Base-by-base conservation (phyloP, 78 protist genomes). In the Dictyostelium brefeldianum region DNA sequence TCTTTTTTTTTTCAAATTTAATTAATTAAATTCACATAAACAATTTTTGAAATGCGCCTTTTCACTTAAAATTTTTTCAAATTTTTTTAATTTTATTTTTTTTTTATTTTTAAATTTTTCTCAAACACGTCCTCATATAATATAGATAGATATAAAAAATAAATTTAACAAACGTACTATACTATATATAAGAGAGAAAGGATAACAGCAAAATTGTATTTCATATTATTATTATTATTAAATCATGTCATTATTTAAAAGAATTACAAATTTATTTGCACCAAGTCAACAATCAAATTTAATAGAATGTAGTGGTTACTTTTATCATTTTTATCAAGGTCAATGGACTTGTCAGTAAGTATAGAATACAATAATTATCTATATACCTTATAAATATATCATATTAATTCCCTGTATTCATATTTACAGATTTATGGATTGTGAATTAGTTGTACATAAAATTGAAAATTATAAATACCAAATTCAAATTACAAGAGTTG, bases 271-370 rank as follows among this genome's bases (percentile, higher is more conserved):
- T 75, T 75, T 50, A 18, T 57, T 85, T 51, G 50, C 50, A 54
- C 50, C 59, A 57, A 41, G 54, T 15, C 20, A 41, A 62, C 48
- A 80, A 47, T 18, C 65, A 25, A 48, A 36, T 41, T 10, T 87
- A 47, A 27, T 77, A 15, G 84, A 87, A 65, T 75, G 47, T 47
- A 43, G 31, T 77, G 93, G 93, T 36, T 87, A 46, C 25, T 87
- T 87, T 78, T 87, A 87, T 78, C 84, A 87, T 78, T 87, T 47
- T 25, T 27, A 27, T 15, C 57, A 47, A 57, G 84, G 84, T 20
- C 93, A 87, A 87, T 87, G 93, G 93, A 56, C 57, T 51, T 87
- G 93, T 62, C n/a, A n/a, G n/a, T n/a, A n/a, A n/a, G n/a, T n/a
- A n/a, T n/a, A n/a, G n/a, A n/a, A n/a, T n/a, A n/a, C n/a, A n/a